Evolutionary conservation across 352 stramenopile genomes (phyloP), one percentile per base, ranked within the genome.

Genomic region (Phytophthora aleatoria): DNA sequence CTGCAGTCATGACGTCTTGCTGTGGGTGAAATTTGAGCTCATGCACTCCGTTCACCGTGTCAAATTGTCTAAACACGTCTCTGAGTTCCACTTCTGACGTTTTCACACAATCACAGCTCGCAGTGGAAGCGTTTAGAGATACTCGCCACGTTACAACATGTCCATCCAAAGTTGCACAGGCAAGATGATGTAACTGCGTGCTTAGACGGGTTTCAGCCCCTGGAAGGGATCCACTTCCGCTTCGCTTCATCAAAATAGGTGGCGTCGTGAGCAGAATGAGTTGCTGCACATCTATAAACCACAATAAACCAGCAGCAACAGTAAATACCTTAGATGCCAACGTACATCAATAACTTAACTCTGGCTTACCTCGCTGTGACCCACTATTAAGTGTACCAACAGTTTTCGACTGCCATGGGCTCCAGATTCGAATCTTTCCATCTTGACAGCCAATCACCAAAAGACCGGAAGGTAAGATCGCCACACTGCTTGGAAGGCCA

Each of bases 361-460:
- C 3, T 24, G 39, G n/a, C 48, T 27, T 58, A 85, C 79, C 79
- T 69, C 77, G 76, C 11, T 71, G 61, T 1, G 79, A 87, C 0
- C 85, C 79, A 8, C 76, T 82, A 52, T 94, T 83, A 30, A 94
- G 77, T 11, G 68, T 85, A 10, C 82, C 77, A n/a, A 87, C 72
- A 6, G 78, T 77, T 44, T 84, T 87, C 50, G 79, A 81, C 13
- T 86, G 61, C 31, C 71, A 74, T n/a, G 78, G 79, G 26, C 72
- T 89, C 74, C 83, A 91, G 20, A 91, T 60, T 5, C 83, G 85
- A 27, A 94, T 81, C 43, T 90, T 92, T 24, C 83, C 81, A 41
- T 94, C 85, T 53, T 87, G 75, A 39, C 84, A 94, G 0, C 83
- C 85, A 20, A 94, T 91, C 3, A 82, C 85, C 7, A 94, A 53